Base-by-base conservation (phyloP, 495 filamentous ascomycete genomes). In the Podospora fimiseda region DNA sequence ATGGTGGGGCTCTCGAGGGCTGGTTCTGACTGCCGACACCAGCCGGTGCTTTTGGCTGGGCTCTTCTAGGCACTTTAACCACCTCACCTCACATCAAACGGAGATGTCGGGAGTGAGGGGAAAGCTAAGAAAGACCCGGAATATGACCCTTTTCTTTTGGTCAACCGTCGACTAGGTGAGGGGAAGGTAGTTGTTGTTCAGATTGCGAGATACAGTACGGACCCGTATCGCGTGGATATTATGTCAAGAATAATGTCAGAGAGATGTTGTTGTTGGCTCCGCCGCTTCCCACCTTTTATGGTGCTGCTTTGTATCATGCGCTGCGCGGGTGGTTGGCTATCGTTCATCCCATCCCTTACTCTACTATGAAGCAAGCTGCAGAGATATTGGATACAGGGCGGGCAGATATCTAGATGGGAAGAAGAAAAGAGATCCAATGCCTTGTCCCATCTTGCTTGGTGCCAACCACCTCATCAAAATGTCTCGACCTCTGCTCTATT, bases 401-500 rank as follows among this genome's bases (percentile, higher is more conserved):
- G n/a, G n/a, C n/a, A 40, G 9, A 11, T 16, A 16, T 13, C 14
- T 40, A 40, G 39, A 14, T 42, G 8, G 20, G 39, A 16, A n/a
- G 20, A 19, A 42, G 39, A 42, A 42, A 42, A 18, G 39, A 19
- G 15, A 42, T 42, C 20, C n/a, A n/a, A n/a, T n/a, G n/a, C n/a
- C n/a, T n/a, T n/a, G n/a, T n/a, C n/a, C n/a, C n/a, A 33, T 33
- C 27, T 33, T 33, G 27, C 27, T 33, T 11, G 27, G 39, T 41
- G 39, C 11, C 13, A n/a, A n/a, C 39, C 13, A n/a, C 16, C 39
- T 18, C 39, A 5, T 18, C 39, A 5, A 41, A n/a, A 41, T 41
- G 39, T 41, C 11, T 18, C 13, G 16, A n/a, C 9, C 19, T 14
- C 22, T 27, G 22, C n/a, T 30, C 56, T 58, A 58, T 58, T 53